Evolutionary conservation across 352 stramenopile species (phyloP).

Genomic region (Pythium monospermum): DNA sequence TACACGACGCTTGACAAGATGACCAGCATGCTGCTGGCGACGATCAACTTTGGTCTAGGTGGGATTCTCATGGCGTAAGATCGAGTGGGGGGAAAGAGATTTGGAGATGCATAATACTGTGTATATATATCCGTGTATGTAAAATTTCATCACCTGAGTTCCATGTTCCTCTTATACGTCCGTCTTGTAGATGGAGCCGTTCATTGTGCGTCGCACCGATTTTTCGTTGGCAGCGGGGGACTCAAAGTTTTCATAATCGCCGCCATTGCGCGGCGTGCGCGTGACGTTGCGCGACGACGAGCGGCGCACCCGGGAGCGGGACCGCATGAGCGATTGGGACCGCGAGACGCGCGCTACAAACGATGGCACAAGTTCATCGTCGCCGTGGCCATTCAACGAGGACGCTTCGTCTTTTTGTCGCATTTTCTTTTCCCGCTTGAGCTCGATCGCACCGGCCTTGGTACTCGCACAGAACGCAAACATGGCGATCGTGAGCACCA

Average conservation of each 20-base stretch:
- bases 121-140: slow-evolving; percentile 6
- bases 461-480: slow-evolving; percentile 76
- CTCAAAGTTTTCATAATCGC: slow-evolving; percentile 81
- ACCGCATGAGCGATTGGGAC: slow-evolving; percentile 79
- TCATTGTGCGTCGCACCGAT: slow-evolving; percentile 18
- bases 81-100: neutral
- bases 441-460: slow-evolving; percentile 76
- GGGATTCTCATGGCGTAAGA: slow-evolving; percentile 83
- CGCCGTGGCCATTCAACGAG: slow-evolving; percentile 32
- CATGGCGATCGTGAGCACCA: slow-evolving; percentile 68
- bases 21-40: slow-evolving; percentile 88
- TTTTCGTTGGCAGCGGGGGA: slow-evolving; percentile 37
- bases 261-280: slow-evolving; percentile 46
- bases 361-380: slow-evolving; percentile 26
- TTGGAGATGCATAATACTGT: neutral
- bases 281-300: slow-evolving; percentile 53
- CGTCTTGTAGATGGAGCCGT: slow-evolving; percentile 15
- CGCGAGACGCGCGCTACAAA: slow-evolving; percentile 55
- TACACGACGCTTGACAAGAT: slow-evolving; percentile 91
- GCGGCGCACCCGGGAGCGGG: slow-evolving; percentile 56
- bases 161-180: slow-evolving; percentile 5
- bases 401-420: slow-evolving; percentile 47
- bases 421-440: slow-evolving; percentile 82
- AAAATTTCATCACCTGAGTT: neutral
- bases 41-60: slow-evolving; percentile 92